phyloP scores from a whole-genome alignment of 768 basidiomycete species.

The Boletales sp. region DNA sequence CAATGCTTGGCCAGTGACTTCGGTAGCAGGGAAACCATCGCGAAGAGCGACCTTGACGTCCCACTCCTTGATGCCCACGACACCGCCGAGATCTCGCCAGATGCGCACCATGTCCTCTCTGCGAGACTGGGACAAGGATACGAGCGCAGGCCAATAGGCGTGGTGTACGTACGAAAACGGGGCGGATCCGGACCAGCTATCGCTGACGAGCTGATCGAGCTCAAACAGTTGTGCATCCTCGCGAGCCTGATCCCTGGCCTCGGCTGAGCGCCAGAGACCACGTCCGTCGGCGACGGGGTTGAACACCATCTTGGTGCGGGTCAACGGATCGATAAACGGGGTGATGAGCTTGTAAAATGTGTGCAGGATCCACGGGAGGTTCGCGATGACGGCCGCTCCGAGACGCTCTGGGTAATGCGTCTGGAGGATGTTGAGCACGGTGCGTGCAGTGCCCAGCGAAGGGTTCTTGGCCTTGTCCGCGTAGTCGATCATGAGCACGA shows the following conservation, averaged over 20 bases:
- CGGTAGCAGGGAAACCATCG: conserved; percentile 8
- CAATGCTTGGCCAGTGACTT: conserved; percentile 5
- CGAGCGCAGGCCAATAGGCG: conserved; percentile 69
- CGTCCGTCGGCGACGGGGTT: conserved; percentile 46
- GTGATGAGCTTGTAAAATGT: conserved; percentile 75
- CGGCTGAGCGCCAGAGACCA: conserved; percentile 27
- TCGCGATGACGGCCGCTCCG: conserved; percentile 67
- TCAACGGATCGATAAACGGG: conserved; percentile 83
- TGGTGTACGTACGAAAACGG: conserved; percentile 73
- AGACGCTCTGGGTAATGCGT: conserved; percentile 87
- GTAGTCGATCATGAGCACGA: conserved; percentile 75
- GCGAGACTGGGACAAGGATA: conserved; percentile 51
- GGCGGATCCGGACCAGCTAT: conserved; percentile 65
- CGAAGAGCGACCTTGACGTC: conserved; percentile 53
- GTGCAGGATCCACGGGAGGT: conserved; percentile 76
- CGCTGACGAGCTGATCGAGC: conserved; percentile 63
- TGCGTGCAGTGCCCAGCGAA: conserved; percentile 35
- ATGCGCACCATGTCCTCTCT: conserved; percentile 46
- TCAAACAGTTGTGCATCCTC: conserved; percentile 46
- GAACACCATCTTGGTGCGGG: conserved; percentile 70
- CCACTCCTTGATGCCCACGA: conserved; percentile 74
- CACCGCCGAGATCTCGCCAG: conserved; percentile 69
- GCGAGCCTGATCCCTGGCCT: conserved; percentile 15
- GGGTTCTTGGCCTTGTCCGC: conserved; percentile 66
- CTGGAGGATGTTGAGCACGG: conserved; percentile 63